phyloP scores from a whole-genome alignment of 2,329 filamentous ascomycete species.

The Aspergillus neoniger region DNA sequence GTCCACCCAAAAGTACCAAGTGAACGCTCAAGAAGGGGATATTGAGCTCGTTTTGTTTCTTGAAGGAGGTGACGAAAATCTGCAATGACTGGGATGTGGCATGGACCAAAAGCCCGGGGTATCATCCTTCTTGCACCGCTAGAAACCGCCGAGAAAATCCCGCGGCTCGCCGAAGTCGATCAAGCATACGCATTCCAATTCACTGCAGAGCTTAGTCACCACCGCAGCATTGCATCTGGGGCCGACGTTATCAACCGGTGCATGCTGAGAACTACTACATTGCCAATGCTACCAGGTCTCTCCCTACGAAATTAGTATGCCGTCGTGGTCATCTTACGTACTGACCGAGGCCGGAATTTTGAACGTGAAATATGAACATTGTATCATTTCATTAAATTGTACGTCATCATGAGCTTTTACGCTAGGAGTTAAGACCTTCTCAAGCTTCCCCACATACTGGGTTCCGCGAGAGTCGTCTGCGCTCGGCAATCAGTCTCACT shows the following conservation, averaged over 20 bases:
- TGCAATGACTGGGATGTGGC: background rate
- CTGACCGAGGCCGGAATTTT: too few relatives aligned
- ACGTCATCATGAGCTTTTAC: slow-evolving; percentile 31
- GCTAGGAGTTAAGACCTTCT: slow-evolving; percentile 14
- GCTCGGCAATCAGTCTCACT: slow-evolving; percentile 20
- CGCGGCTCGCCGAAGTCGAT: slow-evolving; percentile 1
- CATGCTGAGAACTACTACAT: background rate
- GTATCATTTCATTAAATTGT: slow-evolving; percentile 33
- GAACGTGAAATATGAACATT: slow-evolving; percentile 10
- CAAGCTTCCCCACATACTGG: slow-evolving; percentile 2
- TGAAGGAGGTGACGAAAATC: background rate
- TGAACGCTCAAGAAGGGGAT: background rate
- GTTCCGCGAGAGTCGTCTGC: slow-evolving; percentile 6
- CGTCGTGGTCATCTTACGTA: background rate
- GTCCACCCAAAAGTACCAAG: background rate
- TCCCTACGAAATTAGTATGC: background rate
- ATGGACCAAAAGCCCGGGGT: background rate
- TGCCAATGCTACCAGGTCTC: too few relatives aligned
- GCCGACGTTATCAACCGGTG: background rate
- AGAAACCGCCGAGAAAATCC: background rate
- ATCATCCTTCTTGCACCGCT: background rate
- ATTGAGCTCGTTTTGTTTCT: background rate
- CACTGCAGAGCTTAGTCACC: slow-evolving; percentile 1
- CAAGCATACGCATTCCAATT: background rate
- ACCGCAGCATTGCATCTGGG: background rate